phyloP scores from a whole-genome alignment of 1,284 basidiomycete species.

The Trametes versicolor region DNA sequence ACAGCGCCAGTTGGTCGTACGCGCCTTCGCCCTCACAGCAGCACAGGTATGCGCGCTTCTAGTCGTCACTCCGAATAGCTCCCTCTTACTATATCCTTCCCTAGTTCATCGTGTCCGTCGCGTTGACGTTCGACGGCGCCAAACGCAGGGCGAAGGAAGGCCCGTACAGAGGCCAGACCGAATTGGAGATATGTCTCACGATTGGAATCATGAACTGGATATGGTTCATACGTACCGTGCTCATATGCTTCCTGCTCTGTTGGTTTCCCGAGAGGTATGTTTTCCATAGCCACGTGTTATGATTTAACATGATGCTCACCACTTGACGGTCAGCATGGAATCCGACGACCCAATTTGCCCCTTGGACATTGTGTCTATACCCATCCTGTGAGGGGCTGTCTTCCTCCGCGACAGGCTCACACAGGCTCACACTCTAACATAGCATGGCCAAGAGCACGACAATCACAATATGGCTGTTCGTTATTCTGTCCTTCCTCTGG shows the following conservation, averaged over 20 bases:
- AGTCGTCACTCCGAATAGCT: background rate
- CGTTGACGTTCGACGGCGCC: conserved; percentile 1
- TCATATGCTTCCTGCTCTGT: conserved; percentile 1
- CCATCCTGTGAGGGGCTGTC: background rate
- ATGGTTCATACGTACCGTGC: background rate
- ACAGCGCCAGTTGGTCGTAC: background rate
- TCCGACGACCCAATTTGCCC: background rate
- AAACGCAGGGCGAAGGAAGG: background rate
- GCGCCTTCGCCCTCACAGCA: background rate
- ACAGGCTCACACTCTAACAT: background rate
- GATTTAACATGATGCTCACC: background rate
- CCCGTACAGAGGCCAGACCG: background rate
- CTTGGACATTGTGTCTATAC: background rate
- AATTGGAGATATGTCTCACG: background rate
- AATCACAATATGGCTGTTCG: background rate
- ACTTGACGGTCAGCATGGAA: background rate
- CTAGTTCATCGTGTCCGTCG: conserved; percentile 2
- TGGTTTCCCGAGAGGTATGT: background rate
- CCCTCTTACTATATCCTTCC: background rate
- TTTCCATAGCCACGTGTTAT: background rate
- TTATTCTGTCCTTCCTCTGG: background rate
- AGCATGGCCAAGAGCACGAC: background rate
- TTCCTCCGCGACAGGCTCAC: background rate
- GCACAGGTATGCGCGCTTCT: background rate
- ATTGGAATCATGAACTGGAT: conserved; percentile 6